Evolutionary conservation across 2,329 filamentous ascomycete genomes (phyloP).

Genomic region (Alternaria rosae): DNA sequence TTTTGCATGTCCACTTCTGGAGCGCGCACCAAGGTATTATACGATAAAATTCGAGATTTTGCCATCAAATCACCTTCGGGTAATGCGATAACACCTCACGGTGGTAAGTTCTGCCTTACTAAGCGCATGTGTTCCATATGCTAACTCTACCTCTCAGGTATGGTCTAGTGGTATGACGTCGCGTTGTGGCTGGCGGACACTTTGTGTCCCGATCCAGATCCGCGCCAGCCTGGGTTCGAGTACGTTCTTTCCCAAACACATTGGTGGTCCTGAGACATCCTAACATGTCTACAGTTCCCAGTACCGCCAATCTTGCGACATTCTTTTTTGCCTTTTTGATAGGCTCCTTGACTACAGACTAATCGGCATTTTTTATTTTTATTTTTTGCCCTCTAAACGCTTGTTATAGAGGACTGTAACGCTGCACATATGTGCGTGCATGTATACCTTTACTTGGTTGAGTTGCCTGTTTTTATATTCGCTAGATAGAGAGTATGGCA

Average conservation of each 20-base stretch:
- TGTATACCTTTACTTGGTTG: background rate
- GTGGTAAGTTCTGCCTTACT: background rate
- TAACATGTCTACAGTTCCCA: slow-evolving; percentile 36
- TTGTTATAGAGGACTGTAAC: no score
- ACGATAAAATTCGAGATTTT: background rate
- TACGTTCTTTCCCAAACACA: slow-evolving; percentile 18
- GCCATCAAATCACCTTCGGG: background rate
- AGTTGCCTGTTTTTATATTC: background rate
- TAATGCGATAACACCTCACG: background rate
- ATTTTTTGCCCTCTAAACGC: background rate
- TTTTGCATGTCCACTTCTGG: no score
- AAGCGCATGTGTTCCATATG: no score
- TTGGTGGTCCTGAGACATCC: slow-evolving; percentile 25
- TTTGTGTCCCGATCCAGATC: slow-evolving; percentile 28
- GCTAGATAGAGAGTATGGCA: background rate
- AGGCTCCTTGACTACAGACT: background rate
- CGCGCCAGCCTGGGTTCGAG: slow-evolving; percentile 43
- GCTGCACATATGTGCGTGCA: background rate
- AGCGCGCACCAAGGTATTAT: background rate
- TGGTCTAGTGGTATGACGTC: slow-evolving; percentile 44
- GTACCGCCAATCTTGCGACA: slow-evolving; percentile 33
- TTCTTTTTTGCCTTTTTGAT: slow-evolving; percentile 18
- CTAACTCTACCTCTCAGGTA: slow-evolving; percentile 13
- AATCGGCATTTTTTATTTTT: background rate
- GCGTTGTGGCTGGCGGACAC: slow-evolving; percentile 40